These are phyloP conservation scores for Vinca major DNA, from an alignment of 305 asterid species.

Conservation along the genomic window DNA sequence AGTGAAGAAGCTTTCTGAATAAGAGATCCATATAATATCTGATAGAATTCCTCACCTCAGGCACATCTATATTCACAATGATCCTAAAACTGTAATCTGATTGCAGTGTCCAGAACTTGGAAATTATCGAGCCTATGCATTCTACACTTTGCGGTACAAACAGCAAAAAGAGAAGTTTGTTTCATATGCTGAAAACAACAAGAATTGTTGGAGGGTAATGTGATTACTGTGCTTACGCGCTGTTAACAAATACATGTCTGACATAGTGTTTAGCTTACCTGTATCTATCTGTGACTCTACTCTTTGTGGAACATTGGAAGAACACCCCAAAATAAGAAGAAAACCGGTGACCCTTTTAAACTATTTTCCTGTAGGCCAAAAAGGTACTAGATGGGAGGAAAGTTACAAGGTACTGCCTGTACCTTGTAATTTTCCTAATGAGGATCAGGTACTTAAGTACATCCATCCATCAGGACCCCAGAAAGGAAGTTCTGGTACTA, in stretches of 20 bases:
- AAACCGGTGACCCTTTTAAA: neutral
- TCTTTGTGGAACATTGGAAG: neutral
- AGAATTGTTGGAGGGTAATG: slow-evolving; percentile 92
- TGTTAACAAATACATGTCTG: slow-evolving; percentile 5
- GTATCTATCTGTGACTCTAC: neutral
- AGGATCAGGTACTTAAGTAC: neutral
- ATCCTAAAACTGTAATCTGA: slow-evolving; percentile 20
- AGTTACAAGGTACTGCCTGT: neutral
- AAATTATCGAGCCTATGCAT: slow-evolving; percentile 85
- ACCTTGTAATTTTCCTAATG: neutral
- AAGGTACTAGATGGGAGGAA: neutral
- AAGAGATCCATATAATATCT: slow-evolving; percentile 5
- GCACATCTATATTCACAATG: neutral
- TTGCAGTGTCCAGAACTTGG: slow-evolving; percentile 91
- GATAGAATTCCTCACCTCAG: neutral
- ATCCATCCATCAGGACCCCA: neutral
- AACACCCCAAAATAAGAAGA: neutral
- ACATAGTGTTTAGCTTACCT: neutral
- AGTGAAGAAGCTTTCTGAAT: neutral
- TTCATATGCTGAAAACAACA: slow-evolving; percentile 93
- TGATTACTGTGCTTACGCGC: slow-evolving; percentile 16
- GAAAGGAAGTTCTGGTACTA: neutral
- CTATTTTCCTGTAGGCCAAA: neutral
- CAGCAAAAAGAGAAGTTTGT: slow-evolving; percentile 80
- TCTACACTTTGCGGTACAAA: slow-evolving; percentile 63